Conservation (phyloP, 1,139 yeast genomes). For the Lodderomyces elongisporus region DNA sequence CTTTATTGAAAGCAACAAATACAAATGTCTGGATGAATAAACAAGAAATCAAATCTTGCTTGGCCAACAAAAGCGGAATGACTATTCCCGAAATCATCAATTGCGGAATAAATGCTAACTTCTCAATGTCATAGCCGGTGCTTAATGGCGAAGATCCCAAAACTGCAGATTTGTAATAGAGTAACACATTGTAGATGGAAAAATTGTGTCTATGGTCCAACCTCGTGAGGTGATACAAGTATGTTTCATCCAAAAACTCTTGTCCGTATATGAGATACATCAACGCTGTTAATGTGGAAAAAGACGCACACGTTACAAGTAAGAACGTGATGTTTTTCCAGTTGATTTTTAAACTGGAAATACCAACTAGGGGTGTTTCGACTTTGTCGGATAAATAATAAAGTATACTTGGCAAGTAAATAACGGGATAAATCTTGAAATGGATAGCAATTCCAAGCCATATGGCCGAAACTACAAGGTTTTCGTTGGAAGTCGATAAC, state of each 20-base stretch:
- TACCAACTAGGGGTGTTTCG: conserved; percentile 26
- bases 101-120: conserved; percentile 81
- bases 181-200: conserved; percentile 73
- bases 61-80: conserved; percentile 57
- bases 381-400: conserved; percentile 21
- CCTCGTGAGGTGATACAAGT: conserved; percentile 75
- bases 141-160: not conserved
- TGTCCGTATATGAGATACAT: conserved; percentile 70
- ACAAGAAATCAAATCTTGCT: conserved; percentile 52
- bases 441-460: conserved; percentile 77
- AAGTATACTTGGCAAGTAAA: conserved; percentile 61
- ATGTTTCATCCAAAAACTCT: conserved; percentile 75
- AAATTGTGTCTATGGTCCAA: conserved; percentile 94
- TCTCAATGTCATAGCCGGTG: conserved; percentile 23
- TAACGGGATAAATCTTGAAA: conserved; percentile 86
- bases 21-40: conserved; percentile 85
- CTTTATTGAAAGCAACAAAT: conserved; percentile 89
- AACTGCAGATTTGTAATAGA: conserved; percentile 59
- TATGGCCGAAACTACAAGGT: conserved; percentile 50
- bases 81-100: conserved; percentile 52
- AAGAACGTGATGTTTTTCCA: conserved; percentile 42
- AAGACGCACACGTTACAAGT: conserved; percentile 35
- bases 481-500: conserved; percentile 23
- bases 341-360: too few relatives aligned
- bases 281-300: conserved; percentile 40